Base-by-base conservation (phyloP, 2,329 filamentous ascomycete genomes). In the Dothiorella sarmentorum region DNA sequence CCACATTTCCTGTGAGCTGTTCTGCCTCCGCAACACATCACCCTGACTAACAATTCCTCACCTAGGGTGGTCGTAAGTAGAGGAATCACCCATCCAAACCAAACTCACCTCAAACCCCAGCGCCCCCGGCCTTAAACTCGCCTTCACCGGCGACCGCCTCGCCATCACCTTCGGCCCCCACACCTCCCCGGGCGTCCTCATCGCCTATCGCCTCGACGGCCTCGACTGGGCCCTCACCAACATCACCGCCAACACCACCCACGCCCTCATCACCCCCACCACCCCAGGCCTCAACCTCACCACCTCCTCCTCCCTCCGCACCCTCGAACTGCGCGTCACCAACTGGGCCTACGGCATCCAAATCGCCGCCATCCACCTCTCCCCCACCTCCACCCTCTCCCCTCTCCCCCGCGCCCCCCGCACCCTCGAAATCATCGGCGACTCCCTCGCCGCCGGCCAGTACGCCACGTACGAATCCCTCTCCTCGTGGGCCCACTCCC, bases 311-410 rank as follows among this genome's bases (percentile, higher is more conserved):
- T 77, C 78, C 1, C n/a, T n/a, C n/a, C 75, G 76, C 29, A 78
- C 75, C 0, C 83, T 85, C 59, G 82, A 85, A 66, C 69, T 85
- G 64, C 73, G 82, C 65, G 82, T 85, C 15, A 82, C 82, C 1
- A 86, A 86, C 63, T 86, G 82, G 82, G 82, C 76, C 15, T 81
- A 80, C 63, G 82, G 82, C 10, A 77, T 85, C 3, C 83, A 86
- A 67, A 78, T 86, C 43, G 71, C 74, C 17, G 72, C 76, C 7
- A 75, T 85, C 2, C 80, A 83, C 56, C 72, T 84, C 3, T 74
- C 73, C 4, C 72, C 84, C 3, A 74, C 73, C 4, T 73, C 76
- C 35, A 71, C 71, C 18, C 71, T 85, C 5, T 68, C 81, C 63
- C 77, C 77, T 60, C 63, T 75, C 7, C 71, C 72, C 0, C 66